A percentile compares a stretch with the other conserved stretches of the same genome.
phyloP scores from a whole-genome alignment of 805 yeast species.

The Teunomyces pallodes region DNA sequence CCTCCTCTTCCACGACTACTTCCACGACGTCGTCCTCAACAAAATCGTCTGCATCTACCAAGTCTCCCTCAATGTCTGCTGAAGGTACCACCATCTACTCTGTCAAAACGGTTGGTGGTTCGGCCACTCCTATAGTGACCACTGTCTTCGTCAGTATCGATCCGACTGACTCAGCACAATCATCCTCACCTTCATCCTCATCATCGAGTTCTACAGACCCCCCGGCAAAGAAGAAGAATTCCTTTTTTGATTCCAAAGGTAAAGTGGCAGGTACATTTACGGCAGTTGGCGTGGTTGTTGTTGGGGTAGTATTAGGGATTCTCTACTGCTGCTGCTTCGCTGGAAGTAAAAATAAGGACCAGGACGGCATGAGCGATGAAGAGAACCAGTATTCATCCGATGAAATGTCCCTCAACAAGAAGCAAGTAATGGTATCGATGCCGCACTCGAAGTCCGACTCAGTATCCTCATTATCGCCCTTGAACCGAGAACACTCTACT shows the following conservation, averaged over 20 bases:
- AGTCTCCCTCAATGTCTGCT: conserved; percentile 12
- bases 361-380: conserved; percentile 35
- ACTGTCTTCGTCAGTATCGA: conserved; percentile 23
- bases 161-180: conserved; percentile 8
- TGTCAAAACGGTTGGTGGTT: conserved; percentile 18
- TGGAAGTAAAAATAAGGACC: conserved; percentile 12
- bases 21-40: conserved; percentile 9
- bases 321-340: conserved; percentile 38
- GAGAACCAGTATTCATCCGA: conserved; percentile 38
- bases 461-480: conserved; percentile 8
- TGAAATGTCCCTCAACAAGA: conserved; percentile 21
- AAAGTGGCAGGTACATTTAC: conserved; percentile 85
- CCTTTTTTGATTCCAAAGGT: conserved; percentile 67
- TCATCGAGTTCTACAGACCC: conserved; percentile 5
- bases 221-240: conserved; percentile 12
- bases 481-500: conserved; percentile 27
- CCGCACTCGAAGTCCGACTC: conserved; percentile 9
- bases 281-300: conserved; percentile 66
- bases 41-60: conserved; percentile 17
- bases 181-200: conserved; percentile 6
- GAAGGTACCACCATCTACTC: conserved; percentile 20
- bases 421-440: conserved; percentile 6
- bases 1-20: conserved; percentile 11
- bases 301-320: conserved; percentile 43
- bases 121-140: conserved; percentile 18